Evolutionary conservation across 129 eudicot genomes (phyloP), one percentile per base, ranked within the genome.

Genomic region (Flaveria bidentis): DNA sequence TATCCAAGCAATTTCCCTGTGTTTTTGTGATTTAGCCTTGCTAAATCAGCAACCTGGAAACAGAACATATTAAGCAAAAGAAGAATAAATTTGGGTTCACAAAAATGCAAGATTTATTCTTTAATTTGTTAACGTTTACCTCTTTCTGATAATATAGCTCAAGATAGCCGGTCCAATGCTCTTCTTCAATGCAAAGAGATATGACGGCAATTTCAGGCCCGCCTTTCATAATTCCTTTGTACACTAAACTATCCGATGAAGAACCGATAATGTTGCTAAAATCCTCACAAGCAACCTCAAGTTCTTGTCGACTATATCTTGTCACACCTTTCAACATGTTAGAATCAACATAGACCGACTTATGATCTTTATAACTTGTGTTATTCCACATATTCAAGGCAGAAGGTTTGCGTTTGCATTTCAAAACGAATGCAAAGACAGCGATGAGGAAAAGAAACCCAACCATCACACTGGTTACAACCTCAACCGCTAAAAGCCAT

Each of bases 231-330:
- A 71, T 95, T 70, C 99, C 99, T 84, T 95, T 95, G 81, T 95
- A 95, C 57, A 95, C 90, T 46, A 86, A 44, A 78, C 99, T 95
- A 60, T 95, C 99, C 0, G 94, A 82, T 10, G 97, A 95, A 41
- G 96, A 89, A 26, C 99, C 99, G 51, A 95, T 95, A 25, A 95
- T 89, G 84, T 95, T 95, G 88, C 99, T 91, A 80, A 95, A 95
- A 83, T 95, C 99, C 87, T 95, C 99, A 77, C 99, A 95, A 0
- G 99, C 97, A 47, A 91, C 85, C 81, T 95, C 99, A 17, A 95
- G 99, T 69, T 91, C 99, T 80, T 89, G 89, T 53, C 96, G 85
- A 82, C 72, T 89, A 63, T 82, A 95, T 76, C 74, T 84, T 3
- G 42, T 72, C 17, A 95, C 96, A 75, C 88, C 94, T 69, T 87